Evolutionary conservation across 2,329 filamentous ascomycete species (phyloP), one percentile per base, ranked within the genome.

Genomic region (Cladophialophora immunda): DNA sequence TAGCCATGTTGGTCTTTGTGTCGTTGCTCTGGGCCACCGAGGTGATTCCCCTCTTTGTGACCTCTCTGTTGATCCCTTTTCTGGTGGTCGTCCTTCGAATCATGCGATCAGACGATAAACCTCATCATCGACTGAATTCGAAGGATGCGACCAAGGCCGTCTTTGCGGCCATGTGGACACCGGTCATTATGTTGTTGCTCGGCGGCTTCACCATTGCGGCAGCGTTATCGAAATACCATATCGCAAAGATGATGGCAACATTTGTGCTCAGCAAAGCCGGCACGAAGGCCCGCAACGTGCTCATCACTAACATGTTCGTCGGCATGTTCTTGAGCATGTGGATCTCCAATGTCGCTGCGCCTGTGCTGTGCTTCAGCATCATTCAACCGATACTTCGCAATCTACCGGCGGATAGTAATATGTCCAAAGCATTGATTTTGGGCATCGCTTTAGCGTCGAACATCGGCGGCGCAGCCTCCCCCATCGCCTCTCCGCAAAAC

Each of bases 281-380:
- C 6, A 97, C 95, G 3, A 91, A 90, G 74, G 95, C 95, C 9
- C 86, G 90, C 63, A 94, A 92, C 2, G 95, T 99, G 3, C 85
- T 99, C 4, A 81, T 99, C n/a, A 95, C 94, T 62, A 97, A 94
- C 81, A 99, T 99, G 95, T 94, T 97, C 74, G 95, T 99, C 50
- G 94, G 94, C 63, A 96, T 95, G 75, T 96, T 99, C 78, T 91
- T 96, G 8, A 97, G 93, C 74, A 99, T 99, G 95, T 93, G 97
- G 85, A 98, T 99, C 75, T 97, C 93, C 81, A 99, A 99, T 73
- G 96, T 99, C 30, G 95, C 95, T 1, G 94, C 96, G 1, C 95
- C 95, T 0, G 95, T 99, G 9, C 86, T 99, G 41, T 99, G 95
- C 83, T 98, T 96, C 79, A 97, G 93, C 22, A 97, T 99, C 75